A percentile compares a stretch with the other conserved stretches of the same genome.
phyloP scores from a whole-genome alignment of 176 grass and related monocot species.

The Oryza meyeriana region DNA sequence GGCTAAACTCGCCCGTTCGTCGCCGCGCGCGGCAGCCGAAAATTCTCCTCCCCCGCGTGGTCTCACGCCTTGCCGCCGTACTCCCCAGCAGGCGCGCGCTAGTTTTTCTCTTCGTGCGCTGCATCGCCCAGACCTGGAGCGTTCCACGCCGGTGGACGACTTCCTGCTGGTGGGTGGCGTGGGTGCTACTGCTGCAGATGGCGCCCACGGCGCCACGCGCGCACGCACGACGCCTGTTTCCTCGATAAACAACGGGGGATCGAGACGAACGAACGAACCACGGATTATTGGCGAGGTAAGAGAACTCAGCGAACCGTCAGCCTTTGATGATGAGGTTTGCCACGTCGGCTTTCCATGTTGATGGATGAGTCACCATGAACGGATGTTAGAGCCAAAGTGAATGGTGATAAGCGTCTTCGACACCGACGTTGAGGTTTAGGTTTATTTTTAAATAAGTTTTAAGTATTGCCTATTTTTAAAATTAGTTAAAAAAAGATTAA shows the following conservation, averaged over 20 bases:
- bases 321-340: too few species aligned
- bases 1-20: conserved; percentile 9
- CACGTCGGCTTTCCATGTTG: too few species aligned
- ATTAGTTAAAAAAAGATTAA: too few species aligned
- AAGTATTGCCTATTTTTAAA: too few species aligned
- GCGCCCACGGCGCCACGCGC: conserved; percentile 19
- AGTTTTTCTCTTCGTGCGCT: neutral
- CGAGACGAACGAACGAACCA: neutral
- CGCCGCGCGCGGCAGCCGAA: neutral
- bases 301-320: too few species aligned
- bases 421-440: too few species aligned
- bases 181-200: neutral
- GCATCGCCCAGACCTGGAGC: neutral
- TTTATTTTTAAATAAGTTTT: too few species aligned
- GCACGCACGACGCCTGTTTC: conserved; percentile 17
- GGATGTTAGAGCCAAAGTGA: too few species aligned
- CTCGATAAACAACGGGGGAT: neutral
- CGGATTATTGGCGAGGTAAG: neutral
- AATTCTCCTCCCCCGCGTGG: neutral
- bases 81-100: neutral
- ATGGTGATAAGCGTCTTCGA: too few species aligned
- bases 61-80: conserved; percentile 6
- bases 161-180: neutral
- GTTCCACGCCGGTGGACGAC: neutral
- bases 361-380: too few species aligned